phyloP scores from a whole-genome alignment of 257 asterid species.

The Mitragyna speciosa region DNA sequence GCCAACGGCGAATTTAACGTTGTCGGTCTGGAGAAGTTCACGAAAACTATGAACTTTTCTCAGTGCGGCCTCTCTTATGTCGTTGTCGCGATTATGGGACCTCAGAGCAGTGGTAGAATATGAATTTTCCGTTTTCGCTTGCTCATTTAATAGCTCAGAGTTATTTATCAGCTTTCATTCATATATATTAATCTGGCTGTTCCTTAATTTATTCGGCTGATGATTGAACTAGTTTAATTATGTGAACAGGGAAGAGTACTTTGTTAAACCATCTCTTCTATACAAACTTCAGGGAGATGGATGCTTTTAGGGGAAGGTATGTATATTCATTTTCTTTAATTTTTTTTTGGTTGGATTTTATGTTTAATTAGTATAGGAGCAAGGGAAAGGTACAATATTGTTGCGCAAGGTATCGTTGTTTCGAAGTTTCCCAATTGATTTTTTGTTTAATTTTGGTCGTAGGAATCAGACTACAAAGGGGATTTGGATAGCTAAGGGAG shows the following conservation, averaged over 20 bases:
- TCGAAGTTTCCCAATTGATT: too few relatives aligned
- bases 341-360: neutral
- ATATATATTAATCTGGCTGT: neutral
- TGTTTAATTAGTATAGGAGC: neutral
- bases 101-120: slow-evolving; percentile 89
- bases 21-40: slow-evolving; percentile 67
- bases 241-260: slow-evolving; percentile 79
- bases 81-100: slow-evolving; percentile 97
- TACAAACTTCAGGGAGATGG: slow-evolving; percentile 89
- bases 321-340: slow-evolving; percentile 16
- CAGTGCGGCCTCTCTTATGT: slow-evolving; percentile 98
- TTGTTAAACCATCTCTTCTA: slow-evolving; percentile 73
- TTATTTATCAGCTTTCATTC: neutral
- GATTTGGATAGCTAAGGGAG: slow-evolving; percentile 57
- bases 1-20: slow-evolving; percentile 82
- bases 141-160: neutral
- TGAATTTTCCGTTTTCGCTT: neutral
- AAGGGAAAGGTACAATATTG: neutral
- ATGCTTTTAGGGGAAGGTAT: slow-evolving; percentile 84
- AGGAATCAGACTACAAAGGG: slow-evolving; percentile 93
- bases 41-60: slow-evolving; percentile 70
- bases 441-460: neutral
- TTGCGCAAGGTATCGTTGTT: slow-evolving; percentile 1
- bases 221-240: too few relatives aligned
- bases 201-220: neutral